Conservation (phyloP, 2,329 filamentous ascomycete genomes). For the Aspergillus latus region DNA sequence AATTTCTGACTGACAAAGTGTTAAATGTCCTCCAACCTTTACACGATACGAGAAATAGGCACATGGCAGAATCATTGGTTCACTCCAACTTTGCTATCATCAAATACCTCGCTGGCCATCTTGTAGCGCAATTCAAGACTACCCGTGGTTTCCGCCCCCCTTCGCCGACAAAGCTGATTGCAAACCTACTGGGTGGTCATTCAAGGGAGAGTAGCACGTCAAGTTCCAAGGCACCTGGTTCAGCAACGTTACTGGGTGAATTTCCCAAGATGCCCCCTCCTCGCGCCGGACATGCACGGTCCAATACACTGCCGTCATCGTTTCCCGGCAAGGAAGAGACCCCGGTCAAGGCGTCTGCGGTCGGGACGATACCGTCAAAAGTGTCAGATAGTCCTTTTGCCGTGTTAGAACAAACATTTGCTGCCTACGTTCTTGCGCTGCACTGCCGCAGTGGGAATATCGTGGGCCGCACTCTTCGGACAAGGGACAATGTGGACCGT, state of each 20-base stretch:
- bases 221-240: constrained; percentile 35
- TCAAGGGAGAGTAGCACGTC: constrained; percentile 28
- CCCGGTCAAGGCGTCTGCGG: constrained; percentile 47
- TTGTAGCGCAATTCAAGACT: constrained; percentile 61
- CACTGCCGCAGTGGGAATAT: constrained; percentile 86
- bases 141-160: constrained; percentile 67
- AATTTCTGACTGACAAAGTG: constrained; percentile 49
- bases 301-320: constrained; percentile 44
- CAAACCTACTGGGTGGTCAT: constrained; percentile 68
- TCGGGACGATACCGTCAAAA: constrained; percentile 53
- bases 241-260: constrained; percentile 41
- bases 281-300: constrained; percentile 41
- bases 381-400: constrained; percentile 64
- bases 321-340: constrained; percentile 48
- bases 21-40: constrained; percentile 70
- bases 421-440: constrained; percentile 76
- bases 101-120: constrained; percentile 64
- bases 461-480: constrained; percentile 72
- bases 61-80: constrained; percentile 62
- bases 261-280: constrained; percentile 47
- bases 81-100: constrained; percentile 77
- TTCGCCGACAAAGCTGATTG: constrained; percentile 90
- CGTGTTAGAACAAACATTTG: constrained; percentile 79
- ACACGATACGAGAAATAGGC: constrained; percentile 57
- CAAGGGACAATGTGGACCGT: constrained; percentile 69